Conservation (phyloP, 2,329 filamentous ascomycete genomes). For the Fusarium fujikuroi region DNA sequence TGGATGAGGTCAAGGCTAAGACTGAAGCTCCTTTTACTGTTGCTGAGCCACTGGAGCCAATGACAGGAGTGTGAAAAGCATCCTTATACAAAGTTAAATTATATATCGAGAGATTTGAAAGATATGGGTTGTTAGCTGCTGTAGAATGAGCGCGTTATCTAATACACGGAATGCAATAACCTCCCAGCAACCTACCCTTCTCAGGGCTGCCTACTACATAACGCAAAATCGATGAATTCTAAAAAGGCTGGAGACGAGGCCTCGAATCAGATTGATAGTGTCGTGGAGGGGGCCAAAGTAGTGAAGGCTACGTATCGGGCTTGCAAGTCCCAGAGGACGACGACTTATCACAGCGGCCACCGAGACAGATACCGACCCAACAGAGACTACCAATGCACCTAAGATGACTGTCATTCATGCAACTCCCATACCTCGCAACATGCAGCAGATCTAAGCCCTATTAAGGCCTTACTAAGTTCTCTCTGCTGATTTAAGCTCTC, state of each 20-base stretch:
- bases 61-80: conserved; percentile 53
- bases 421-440: too few relatives aligned
- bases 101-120: accelerated
- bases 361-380: background rate
- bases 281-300: too few relatives aligned
- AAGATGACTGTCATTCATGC: background rate
- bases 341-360: background rate
- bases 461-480: too few relatives aligned
- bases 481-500: too few relatives aligned
- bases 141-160: background rate
- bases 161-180: background rate
- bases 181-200: background rate
- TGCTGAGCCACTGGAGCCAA: conserved; percentile 81
- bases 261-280: background rate
- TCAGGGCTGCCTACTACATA: background rate
- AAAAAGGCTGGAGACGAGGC: background rate
- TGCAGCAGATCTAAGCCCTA: too few relatives aligned
- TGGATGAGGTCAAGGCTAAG: conserved; percentile 88
- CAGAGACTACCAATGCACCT: background rate
- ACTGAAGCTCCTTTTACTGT: conserved; percentile 88
- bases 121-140: accelerated
- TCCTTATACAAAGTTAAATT: accelerated
- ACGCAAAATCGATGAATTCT: background rate
- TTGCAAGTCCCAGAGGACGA: too few relatives aligned
- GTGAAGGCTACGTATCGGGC: too few relatives aligned